A percentile compares a stretch with the other conserved stretches of the same genome.
These are phyloP conservation scores for Stentor coeruleus DNA, from an alignment of 73 alveolate species.

Conservation along the genomic window DNA sequence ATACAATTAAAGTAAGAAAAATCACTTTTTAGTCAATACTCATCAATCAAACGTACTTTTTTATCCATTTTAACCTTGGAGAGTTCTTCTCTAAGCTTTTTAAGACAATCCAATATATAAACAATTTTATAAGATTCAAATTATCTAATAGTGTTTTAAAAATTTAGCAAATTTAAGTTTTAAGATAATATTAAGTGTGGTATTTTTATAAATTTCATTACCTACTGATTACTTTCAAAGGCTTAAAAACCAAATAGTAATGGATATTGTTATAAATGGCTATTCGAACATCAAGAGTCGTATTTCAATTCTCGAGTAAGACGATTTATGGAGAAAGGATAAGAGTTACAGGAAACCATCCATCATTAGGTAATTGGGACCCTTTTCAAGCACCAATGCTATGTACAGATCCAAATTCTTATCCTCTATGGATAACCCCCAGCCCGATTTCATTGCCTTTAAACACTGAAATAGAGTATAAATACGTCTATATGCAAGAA, in stretches of 20 bases:
- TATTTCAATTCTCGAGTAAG: background rate
- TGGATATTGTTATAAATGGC: conserved; percentile 10
- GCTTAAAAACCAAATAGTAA: too few relatives aligned
- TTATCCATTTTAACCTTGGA: conserved; percentile 32
- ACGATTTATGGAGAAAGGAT: conserved; percentile 20
- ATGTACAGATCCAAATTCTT: conserved; percentile 14
- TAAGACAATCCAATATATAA: too few relatives aligned
- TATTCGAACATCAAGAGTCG: background rate
- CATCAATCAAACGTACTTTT: conserved; percentile 33
- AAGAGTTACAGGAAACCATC: conserved; percentile 10
- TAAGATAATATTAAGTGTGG: too few relatives aligned
- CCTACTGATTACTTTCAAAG: too few relatives aligned
- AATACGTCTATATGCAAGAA: conserved; percentile 1
- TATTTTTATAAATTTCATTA: too few relatives aligned
- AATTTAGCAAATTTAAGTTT: too few relatives aligned
- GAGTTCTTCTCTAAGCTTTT: conserved; percentile 3
- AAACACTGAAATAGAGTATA: conserved; percentile 8
- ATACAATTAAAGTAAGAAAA: background rate
- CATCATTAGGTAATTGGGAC: conserved; percentile 7
- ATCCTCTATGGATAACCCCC: conserved; percentile 21
- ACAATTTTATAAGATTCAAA: too few relatives aligned
- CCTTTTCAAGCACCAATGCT: background rate
- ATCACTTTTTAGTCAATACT: conserved; percentile 24
- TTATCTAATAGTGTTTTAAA: too few relatives aligned
- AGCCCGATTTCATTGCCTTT: conserved; percentile 2